A percentile compares a stretch with the other conserved stretches of the same genome.
These are phyloP conservation scores for Hibiscus trionum DNA, from an alignment of 345 rosid genomes.

Conservation along the genomic window DNA sequence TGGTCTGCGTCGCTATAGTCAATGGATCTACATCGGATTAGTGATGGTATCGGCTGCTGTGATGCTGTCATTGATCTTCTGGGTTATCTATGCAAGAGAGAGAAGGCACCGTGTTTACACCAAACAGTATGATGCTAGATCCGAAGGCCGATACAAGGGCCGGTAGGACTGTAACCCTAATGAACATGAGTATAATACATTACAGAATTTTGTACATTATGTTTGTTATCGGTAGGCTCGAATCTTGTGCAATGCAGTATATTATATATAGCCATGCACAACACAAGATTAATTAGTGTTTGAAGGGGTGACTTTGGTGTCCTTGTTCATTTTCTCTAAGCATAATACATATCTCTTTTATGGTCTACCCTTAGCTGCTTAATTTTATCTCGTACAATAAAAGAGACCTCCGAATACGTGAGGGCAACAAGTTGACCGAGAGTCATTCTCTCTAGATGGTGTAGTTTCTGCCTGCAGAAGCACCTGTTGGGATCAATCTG, in stretches of 20 bases:
- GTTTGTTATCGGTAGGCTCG: background rate
- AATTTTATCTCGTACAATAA: too few relatives aligned
- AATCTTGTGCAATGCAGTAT: background rate
- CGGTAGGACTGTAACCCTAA: background rate
- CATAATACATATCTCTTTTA: too few relatives aligned
- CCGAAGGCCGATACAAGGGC: background rate
- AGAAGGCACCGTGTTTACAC: slow-evolving; percentile 34
- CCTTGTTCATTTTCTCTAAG: too few relatives aligned
- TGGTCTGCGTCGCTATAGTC: slow-evolving; percentile 41
- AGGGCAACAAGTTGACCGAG: too few relatives aligned
- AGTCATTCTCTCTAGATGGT: too few relatives aligned
- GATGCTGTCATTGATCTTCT: slow-evolving; percentile 83
- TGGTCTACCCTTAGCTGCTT: too few relatives aligned
- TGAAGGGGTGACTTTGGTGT: too few relatives aligned
- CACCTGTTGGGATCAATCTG: too few relatives aligned
- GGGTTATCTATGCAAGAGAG: slow-evolving; percentile 67
- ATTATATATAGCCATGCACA: too few relatives aligned
- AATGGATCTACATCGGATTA: slow-evolving; percentile 57
- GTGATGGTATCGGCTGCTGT: slow-evolving; percentile 69
- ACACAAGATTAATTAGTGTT: too few relatives aligned
- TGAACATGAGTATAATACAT: background rate
- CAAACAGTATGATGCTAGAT: slow-evolving; percentile 12
- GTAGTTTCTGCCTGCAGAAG: too few relatives aligned
- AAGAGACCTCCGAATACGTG: too few relatives aligned
- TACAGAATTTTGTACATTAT: background rate